Percentiles rank a stretch among this genome's conserved stretches.
Evolutionary conservation across 2,329 filamentous ascomycete species (phyloP).

Genomic region (Didymella arachidicola): DNA sequence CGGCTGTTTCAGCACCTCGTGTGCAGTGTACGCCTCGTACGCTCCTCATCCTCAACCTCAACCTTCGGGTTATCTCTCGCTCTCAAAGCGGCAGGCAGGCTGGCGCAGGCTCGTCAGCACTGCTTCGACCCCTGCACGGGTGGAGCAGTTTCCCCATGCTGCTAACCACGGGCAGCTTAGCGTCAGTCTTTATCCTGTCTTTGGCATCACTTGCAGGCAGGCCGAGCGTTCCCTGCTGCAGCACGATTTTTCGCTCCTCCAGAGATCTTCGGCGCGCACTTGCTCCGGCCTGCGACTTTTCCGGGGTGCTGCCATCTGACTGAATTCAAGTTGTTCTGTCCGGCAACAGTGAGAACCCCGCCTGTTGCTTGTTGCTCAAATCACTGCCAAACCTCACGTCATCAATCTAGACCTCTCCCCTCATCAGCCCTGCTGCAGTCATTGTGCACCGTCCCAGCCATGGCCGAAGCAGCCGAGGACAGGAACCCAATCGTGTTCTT

Average conservation of each 20-base stretch:
- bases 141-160: conserved; percentile 14
- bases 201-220: conserved; percentile 21
- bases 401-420: conserved; percentile 24
- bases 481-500: conserved; percentile 71
- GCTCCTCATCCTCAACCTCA: conserved; percentile 9
- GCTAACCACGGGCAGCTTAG: conserved; percentile 7
- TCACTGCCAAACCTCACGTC: conserved; percentile 27
- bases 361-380: conserved; percentile 17
- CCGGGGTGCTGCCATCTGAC: conserved; percentile 10
- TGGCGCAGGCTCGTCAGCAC: conserved; percentile 17
- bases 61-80: conserved; percentile 14
- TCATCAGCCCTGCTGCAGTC: conserved; percentile 24
- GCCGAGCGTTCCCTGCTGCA: conserved; percentile 22
- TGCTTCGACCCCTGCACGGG: conserved; percentile 10
- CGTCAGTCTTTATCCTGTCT: conserved; percentile 16
- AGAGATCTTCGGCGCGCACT: conserved; percentile 25
- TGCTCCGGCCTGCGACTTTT: conserved; percentile 15
- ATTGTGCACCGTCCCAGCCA: conserved; percentile 43
- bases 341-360: conserved; percentile 18
- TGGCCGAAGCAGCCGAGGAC: conserved; percentile 44
- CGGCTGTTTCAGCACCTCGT: background rate
- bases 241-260: conserved; percentile 23
- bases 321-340: conserved; percentile 4
- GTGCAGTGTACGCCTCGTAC: conserved; percentile 5
- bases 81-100: conserved; percentile 21